phyloP scores from a whole-genome alignment of 345 rosid genomes.

The Brassica napus region DNA sequence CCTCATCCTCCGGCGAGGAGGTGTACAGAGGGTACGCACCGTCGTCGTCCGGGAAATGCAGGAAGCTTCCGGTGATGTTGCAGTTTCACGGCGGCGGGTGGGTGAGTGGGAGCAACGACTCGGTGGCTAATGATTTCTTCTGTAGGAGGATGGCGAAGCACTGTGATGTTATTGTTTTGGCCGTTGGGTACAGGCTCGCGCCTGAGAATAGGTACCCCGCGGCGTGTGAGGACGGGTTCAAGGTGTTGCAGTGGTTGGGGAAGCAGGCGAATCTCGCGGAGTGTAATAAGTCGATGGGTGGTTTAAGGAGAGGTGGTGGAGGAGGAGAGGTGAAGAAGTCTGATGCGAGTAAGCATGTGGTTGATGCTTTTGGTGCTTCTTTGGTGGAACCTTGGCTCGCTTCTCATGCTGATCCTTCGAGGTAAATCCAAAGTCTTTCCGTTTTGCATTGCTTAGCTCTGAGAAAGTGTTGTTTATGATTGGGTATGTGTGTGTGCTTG shows the following conservation, averaged over 20 bases:
- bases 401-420: conserved; percentile 89
- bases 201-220: conserved; percentile 81
- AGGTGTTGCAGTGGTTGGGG: conserved; percentile 80
- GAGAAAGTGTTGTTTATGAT: background rate
- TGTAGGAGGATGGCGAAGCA: conserved; percentile 76
- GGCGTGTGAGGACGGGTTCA: conserved; percentile 81
- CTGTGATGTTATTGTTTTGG: conserved; percentile 79
- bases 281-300: conserved; percentile 74
- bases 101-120: conserved; percentile 92
- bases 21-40: conserved; percentile 80
- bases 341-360: conserved; percentile 60
- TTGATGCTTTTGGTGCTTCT: conserved; percentile 79
- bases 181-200: conserved; percentile 86
- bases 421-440: conserved; percentile 44
- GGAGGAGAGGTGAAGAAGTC: conserved; percentile 71
- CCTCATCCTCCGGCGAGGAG: conserved; percentile 48
- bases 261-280: conserved; percentile 94
- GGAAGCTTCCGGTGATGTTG: conserved; percentile 73
- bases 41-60: conserved; percentile 31
- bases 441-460: background rate
- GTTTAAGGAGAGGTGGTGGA: conserved; percentile 37
- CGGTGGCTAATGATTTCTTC: conserved; percentile 81
- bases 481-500: background rate
- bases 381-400: conserved; percentile 98
- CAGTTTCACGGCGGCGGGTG: conserved; percentile 98